These are phyloP conservation scores for Picochlorum costavermella DNA, from an alignment of 139 green algal genomes.

Conservation along the genomic window DNA sequence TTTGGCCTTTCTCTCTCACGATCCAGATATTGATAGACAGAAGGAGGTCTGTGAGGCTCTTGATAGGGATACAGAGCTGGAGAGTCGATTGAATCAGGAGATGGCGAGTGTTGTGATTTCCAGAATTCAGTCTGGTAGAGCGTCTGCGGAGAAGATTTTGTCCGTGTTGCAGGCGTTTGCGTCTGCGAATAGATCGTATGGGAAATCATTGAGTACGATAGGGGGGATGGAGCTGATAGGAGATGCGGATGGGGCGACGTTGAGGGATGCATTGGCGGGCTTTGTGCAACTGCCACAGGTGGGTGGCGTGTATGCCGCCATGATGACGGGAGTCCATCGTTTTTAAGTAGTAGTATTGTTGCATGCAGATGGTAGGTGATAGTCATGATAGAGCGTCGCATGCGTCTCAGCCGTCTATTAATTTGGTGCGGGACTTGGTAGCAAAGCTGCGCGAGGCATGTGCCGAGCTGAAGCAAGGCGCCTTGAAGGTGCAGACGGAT, in stretches of 20 bases:
- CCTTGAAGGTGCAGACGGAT: slow-evolving; percentile 11
- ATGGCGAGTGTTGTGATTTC: slow-evolving; percentile 29
- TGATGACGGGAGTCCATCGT: too few species aligned
- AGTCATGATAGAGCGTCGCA: slow-evolving; percentile 13
- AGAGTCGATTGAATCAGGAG: slow-evolving; percentile 36
- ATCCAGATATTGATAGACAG: slow-evolving; percentile 32
- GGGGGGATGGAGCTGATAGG: slow-evolving; percentile 23
- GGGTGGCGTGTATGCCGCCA: too few species aligned
- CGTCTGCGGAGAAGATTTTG: slow-evolving; percentile 29
- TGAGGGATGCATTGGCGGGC: slow-evolving; percentile 25
- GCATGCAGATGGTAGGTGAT: slow-evolving; percentile 9
- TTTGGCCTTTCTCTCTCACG: slow-evolving; percentile 9
- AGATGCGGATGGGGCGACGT: slow-evolving; percentile 30
- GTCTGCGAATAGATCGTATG: slow-evolving; percentile 29
- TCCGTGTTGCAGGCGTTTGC: slow-evolving; percentile 39
- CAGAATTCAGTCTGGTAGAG: slow-evolving; percentile 26
- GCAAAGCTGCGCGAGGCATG: slow-evolving; percentile 5
- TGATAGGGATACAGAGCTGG: slow-evolving; percentile 31
- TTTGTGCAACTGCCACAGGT: slow-evolving; percentile 26
- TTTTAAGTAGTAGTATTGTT: too few species aligned
- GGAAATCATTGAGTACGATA: slow-evolving; percentile 18
- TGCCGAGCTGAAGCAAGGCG: slow-evolving; percentile 12
- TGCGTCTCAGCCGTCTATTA: not conserved
- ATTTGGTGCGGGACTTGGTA: not conserved
- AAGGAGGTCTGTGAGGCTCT: slow-evolving; percentile 22